Conservation (phyloP, 768 basidiomycete genomes). For the Cystofilobasidium capitatum region DNA sequence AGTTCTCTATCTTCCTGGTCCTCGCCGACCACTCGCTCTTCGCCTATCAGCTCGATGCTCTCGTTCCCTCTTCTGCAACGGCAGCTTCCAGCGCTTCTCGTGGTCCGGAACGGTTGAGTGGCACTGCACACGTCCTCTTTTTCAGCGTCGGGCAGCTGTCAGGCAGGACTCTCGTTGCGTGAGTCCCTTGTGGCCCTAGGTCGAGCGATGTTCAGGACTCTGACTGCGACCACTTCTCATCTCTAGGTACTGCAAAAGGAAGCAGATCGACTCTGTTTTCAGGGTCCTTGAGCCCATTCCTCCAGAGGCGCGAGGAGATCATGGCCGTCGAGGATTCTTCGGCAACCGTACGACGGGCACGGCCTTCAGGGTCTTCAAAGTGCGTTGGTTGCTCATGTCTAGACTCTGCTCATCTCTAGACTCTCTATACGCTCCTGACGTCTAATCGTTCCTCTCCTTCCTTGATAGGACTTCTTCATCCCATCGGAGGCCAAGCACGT, state of each 20-base stretch:
- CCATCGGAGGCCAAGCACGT: constrained; percentile 84
- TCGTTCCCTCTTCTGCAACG: constrained; percentile 68
- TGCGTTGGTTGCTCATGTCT: constrained; percentile 27
- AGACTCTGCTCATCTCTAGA: no score
- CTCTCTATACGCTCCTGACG: background rate
- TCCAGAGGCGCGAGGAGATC: constrained; percentile 69
- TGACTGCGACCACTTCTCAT: constrained; percentile 39
- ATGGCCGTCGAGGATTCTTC: constrained; percentile 43
- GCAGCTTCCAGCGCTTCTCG: constrained; percentile 48
- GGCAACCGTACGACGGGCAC: constrained; percentile 69
- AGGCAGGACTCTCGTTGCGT: constrained; percentile 65
- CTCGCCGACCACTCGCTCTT: constrained; percentile 87
- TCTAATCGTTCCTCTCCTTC: constrained; percentile 10
- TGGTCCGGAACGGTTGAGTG: constrained; percentile 69
- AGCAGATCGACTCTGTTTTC: constrained; percentile 79
- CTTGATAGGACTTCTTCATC: constrained; percentile 67
- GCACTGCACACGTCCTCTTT: constrained; percentile 85
- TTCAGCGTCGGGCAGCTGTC: constrained; percentile 85
- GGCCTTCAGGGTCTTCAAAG: constrained; percentile 71
- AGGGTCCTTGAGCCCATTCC: constrained; percentile 90
- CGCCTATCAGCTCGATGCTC: constrained; percentile 89
- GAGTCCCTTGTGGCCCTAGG: background rate
- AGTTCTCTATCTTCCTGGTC: constrained; percentile 93
- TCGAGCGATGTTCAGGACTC: background rate
- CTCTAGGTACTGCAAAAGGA: constrained; percentile 73